Percentiles rank a stretch among this genome's conserved stretches.
Evolutionary conservation across 345 rosid genomes (phyloP).

Genomic region (Excoecaria agallocha): DNA sequence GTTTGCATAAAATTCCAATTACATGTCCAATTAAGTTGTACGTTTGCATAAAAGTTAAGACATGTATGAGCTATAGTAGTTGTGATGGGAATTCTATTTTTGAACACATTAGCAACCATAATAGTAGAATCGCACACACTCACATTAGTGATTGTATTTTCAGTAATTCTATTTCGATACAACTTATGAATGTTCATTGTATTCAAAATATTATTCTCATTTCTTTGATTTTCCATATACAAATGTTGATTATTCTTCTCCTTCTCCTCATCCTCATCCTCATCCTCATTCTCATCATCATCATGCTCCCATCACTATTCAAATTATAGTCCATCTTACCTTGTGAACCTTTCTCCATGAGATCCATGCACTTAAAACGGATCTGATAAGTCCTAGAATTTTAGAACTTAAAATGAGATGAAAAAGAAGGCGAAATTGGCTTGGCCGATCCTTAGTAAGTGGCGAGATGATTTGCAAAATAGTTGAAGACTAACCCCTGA

Average conservation of each 20-base stretch:
- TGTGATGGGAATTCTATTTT: constrained; percentile 75
- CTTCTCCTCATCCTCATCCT: constrained; percentile 5
- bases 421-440: no score
- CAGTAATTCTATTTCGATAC: constrained; percentile 50
- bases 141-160: constrained; percentile 29
- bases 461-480: no score
- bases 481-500: no score
- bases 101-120: constrained; percentile 41
- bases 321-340: constrained; percentile 33
- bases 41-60: constrained; percentile 25
- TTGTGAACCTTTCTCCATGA: constrained; percentile 72
- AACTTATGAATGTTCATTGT: constrained; percentile 54
- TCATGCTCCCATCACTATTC: constrained; percentile 35
- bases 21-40: constrained; percentile 4
- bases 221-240: constrained; percentile 38
- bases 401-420: no score
- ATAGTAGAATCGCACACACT: constrained; percentile 8
- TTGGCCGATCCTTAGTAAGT: no score
- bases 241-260: constrained; percentile 28
- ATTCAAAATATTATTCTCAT: constrained; percentile 26
- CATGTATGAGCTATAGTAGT: constrained; percentile 75
- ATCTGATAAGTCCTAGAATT: no score
- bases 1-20: no score
- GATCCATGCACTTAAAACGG: constrained; percentile 77
- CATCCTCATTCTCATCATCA: constrained; percentile 37